Base-by-base conservation (phyloP, 2,329 filamentous ascomycete genomes). In the Pseudogymnoascus destructans region DNA sequence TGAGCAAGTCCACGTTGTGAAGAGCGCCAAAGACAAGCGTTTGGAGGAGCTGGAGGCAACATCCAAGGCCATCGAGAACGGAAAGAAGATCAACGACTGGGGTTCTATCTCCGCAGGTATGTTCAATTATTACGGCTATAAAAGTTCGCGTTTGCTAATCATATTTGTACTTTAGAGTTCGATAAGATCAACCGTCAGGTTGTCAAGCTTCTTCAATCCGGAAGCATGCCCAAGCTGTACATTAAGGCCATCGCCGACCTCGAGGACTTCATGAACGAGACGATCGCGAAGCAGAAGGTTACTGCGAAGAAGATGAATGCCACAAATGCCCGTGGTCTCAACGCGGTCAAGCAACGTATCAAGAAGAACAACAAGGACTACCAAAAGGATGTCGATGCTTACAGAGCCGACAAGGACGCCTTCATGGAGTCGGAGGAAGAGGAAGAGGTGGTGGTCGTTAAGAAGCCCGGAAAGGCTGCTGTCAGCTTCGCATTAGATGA, bases 311-410 rank as follows among this genome's bases (percentile, higher is more conserved):
- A 96, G 81, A 95, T 97, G 91, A 98, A 95, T 76, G 90, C 91
- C 62, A 93, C 86, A 70, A 95, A 92, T 70, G 87, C 90, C 64
- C 89, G 90, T 74, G 90, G 91, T 68, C 81, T 98, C 69, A 98
- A 97, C 73, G 89, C 91, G 62, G 88, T 97, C 69, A 95, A 96
- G 77, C 93, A 98, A 74, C 91, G 91, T 76, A 89, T 98, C 77
- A 91, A 92, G 82, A 97, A 96, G 82, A 92, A 92, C 76, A 95
- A 92, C 80, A 95, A 95, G 76, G 92, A 97, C 64, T 92, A 92
- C 75, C 82, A 89, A 69, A 77, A 80, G 62, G 88, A 95, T 69
- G 86, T 98, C 67, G 89, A 95, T 66, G 81, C 85, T 63, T 98
- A 92, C 77, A 81, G 87, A 65, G 85, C 82, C 63, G 83, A 95